Conservation (phyloP, 352 stramenopile species). For the Pilasporangium apinafurcum region DNA sequence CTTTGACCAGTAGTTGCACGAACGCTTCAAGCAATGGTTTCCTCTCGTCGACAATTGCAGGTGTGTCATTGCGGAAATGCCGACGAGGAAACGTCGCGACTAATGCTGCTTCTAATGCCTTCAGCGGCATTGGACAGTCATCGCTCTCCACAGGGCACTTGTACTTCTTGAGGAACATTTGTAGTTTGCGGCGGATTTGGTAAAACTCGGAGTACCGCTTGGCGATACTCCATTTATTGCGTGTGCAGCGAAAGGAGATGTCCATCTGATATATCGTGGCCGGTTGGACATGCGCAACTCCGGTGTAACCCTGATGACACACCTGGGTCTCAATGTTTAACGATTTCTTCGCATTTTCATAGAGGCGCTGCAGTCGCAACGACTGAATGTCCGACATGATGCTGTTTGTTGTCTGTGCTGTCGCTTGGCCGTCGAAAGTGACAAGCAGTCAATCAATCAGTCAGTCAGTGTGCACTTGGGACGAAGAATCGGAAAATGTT, state of each 20-base stretch:
- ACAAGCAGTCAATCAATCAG: too few species aligned
- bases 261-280: slow-evolving; percentile 86
- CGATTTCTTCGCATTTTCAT: slow-evolving; percentile 71
- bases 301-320: slow-evolving; percentile 18
- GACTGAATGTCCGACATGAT: slow-evolving; percentile 56
- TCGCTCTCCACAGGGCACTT: too few species aligned
- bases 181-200: slow-evolving; percentile 49
- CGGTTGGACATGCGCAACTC: slow-evolving; percentile 23
- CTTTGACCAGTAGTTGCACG: slow-evolving; percentile 76
- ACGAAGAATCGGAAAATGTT: too few species aligned
- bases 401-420: background rate
- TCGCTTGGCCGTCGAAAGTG: too few species aligned
- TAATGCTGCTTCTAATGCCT: slow-evolving; percentile 47
- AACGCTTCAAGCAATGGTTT: slow-evolving; percentile 65
- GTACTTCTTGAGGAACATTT: slow-evolving; percentile 63
- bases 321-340: slow-evolving; percentile 82
- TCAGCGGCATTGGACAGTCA: slow-evolving; percentile 22
- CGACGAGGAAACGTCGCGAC: slow-evolving; percentile 56
- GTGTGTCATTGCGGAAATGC: slow-evolving; percentile 67
- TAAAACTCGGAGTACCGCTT: slow-evolving; percentile 88
- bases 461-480: too few species aligned
- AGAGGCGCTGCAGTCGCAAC: slow-evolving; percentile 62
- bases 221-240: slow-evolving; percentile 83
- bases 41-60: slow-evolving; percentile 66
- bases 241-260: slow-evolving; percentile 78